These are phyloP conservation scores for Buxus sempervirens DNA, from an alignment of 164 flowering plant genomes.

Conservation along the genomic window DNA sequence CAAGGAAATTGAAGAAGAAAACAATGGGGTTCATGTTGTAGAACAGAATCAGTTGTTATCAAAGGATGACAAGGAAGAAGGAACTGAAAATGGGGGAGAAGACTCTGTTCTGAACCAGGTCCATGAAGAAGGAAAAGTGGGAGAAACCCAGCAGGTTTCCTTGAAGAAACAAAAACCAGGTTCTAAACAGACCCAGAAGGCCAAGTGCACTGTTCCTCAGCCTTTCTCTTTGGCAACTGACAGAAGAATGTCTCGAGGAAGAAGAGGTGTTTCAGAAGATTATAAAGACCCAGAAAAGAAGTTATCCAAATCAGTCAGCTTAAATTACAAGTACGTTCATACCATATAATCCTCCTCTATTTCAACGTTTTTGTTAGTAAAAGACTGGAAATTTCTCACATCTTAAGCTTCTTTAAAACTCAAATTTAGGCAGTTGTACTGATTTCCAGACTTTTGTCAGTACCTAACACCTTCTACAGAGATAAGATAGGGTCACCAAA, in stretches of 20 bases:
- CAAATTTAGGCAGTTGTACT: too few species aligned
- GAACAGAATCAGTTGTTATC: not conserved
- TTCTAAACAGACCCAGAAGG: conserved; percentile 11
- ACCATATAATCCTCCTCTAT: not conserved
- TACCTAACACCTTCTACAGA: too few species aligned
- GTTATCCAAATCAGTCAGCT: conserved; percentile 13
- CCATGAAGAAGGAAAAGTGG: not conserved
- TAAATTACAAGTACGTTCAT: conserved; percentile 15
- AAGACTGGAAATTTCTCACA: too few species aligned
- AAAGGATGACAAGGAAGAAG: conserved; percentile 1
- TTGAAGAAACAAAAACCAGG: conserved; percentile 12
- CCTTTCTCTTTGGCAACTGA: conserved; percentile 27
- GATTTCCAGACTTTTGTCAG: too few species aligned
- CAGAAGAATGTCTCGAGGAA: conserved; percentile 18
- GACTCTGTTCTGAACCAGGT: not conserved
- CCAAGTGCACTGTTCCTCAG: conserved; percentile 21
- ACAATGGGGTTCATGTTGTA: not conserved
- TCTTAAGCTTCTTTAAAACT: too few species aligned
- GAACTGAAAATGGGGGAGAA: conserved; percentile 2
- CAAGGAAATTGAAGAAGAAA: not conserved
- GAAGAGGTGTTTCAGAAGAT: conserved; percentile 5
- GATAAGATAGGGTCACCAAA: too few species aligned
- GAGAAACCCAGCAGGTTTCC: not conserved
- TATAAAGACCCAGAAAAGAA: not conserved
- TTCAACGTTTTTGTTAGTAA: too few species aligned